Base-by-base conservation (phyloP, 2,329 filamentous ascomycete species). In the Cadophora gregata region DNA sequence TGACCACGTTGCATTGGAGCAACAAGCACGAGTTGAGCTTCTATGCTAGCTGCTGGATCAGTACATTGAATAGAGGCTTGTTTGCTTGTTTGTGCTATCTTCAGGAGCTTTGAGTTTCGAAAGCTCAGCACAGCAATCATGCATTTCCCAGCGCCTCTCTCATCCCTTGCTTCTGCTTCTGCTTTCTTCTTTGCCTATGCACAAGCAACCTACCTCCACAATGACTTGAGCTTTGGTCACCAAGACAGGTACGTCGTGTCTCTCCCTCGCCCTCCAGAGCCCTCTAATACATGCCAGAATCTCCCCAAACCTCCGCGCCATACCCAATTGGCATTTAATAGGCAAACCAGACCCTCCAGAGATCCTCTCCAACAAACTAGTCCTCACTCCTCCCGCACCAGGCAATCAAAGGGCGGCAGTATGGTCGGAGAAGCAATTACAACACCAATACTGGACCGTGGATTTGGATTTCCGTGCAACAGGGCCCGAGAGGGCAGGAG, bases 381-480 rank as follows among this genome's bases (percentile, higher is more conserved):
- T 99, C 77, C 86, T 99, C 65, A 99, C 96, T 1, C 95, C 96
- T 12, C 90, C 93, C 16, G 89, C 89, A 59, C 93, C 93, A 6
- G 96, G 96, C 64, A 93, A 93, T 80, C 89, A 92, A 75, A 88
- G 93, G 77, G 92, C 93, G 68, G 90, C 92, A 59, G 78, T 96
- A 72, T 99, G 96, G 95, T 84, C 90, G 36, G 88, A 93, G 69
- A 82, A 81, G 66, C 76, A 84, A 38, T 83, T 91, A 59, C 79
- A 87, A 73, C 82, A 89, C 67, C 80, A 84, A n/a, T 85, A 90
- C 78, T 99, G 93, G 93, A 86, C 88, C 9, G 88, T 89, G 60
- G 92, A 97, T 75, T 84, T 98, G 73, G 90, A 96, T 76, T 97
- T 99, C 80, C 88, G 96, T 72, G 92, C 90, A 62, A 93, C 88